Conservation (phyloP, 2,329 filamentous ascomycete species). For the Penicillium corylophilum region DNA sequence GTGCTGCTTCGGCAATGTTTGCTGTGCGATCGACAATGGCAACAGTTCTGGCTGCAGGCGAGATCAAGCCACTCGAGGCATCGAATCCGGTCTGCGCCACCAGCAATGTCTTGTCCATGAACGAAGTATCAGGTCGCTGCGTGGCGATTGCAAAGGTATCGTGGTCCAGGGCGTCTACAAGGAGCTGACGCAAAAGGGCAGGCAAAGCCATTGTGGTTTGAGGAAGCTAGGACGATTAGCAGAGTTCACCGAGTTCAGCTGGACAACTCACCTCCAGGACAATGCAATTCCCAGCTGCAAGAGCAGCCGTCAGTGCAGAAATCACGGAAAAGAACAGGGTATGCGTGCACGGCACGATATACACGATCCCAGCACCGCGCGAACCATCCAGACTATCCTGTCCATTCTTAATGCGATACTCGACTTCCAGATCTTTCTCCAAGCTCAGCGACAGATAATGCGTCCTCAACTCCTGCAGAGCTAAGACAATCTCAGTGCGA, state of each 20-base stretch:
- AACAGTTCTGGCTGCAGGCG: conserved; percentile 41
- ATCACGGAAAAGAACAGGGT: conserved; percentile 51
- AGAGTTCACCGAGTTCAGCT: background rate
- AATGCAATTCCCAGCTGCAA: conserved; percentile 54
- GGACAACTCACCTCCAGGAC: conserved; percentile 45
- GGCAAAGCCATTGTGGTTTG: conserved; percentile 27
- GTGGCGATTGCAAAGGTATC: conserved; percentile 51
- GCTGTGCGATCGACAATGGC: conserved; percentile 63
- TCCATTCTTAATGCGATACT: conserved; percentile 25
- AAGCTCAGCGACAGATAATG: conserved; percentile 24
- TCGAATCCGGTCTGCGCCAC: conserved; percentile 15
- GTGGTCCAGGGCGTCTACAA: conserved; percentile 41
- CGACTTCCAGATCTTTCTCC: conserved; percentile 18
- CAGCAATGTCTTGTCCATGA: conserved; percentile 25
- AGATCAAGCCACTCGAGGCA: conserved; percentile 20
- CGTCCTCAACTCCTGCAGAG: conserved; percentile 27
- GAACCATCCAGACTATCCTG: conserved; percentile 17
- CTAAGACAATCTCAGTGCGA: conserved; percentile 26
- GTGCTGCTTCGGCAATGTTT: conserved; percentile 54
- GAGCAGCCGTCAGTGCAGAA: conserved; percentile 46
- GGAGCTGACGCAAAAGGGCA: conserved; percentile 23
- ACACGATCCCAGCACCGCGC: conserved; percentile 33
- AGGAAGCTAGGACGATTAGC: conserved; percentile 15
- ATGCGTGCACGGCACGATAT: conserved; percentile 50
- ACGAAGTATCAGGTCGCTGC: conserved; percentile 28